A percentile compares a stretch with the other conserved stretches of the same genome.
phyloP scores from a whole-genome alignment of 169 alveolate species.

The Cyclospora cayetanensis region DNA sequence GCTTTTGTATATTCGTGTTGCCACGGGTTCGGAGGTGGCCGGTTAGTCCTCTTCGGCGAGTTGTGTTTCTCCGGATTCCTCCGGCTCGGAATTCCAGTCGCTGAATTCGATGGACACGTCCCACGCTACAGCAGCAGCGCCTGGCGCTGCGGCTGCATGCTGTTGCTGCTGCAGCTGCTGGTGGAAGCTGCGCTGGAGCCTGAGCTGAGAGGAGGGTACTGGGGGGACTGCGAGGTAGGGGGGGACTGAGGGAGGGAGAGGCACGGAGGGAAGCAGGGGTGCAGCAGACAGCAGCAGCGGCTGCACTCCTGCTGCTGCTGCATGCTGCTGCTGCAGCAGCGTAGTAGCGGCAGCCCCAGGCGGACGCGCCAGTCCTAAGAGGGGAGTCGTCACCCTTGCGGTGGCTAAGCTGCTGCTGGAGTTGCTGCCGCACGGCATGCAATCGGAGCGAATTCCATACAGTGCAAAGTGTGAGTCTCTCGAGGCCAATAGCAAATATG shows the following conservation, averaged over 20 bases:
- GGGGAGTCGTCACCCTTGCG: neutral
- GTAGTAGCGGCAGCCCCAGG: neutral
- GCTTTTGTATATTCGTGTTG: too few species aligned
- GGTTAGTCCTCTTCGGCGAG: neutral
- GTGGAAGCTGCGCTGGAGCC: conserved; percentile 26
- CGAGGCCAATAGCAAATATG: neutral
- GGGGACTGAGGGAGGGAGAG: conserved; percentile 8
- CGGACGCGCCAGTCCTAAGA: neutral
- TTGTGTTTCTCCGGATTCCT: neutral
- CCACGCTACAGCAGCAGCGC: neutral
- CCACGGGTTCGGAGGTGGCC: too few species aligned
- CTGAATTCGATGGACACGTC: neutral
- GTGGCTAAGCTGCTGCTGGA: neutral
- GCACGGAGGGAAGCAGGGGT: conserved; percentile 17
- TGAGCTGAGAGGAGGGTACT: neutral
- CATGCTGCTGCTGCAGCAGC: conserved; percentile 30
- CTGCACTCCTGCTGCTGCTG: neutral
- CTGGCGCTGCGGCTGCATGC: neutral
- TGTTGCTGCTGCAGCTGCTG: conserved; percentile 20
- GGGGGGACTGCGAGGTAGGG: conserved; percentile 8
- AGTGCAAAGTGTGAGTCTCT: neutral
- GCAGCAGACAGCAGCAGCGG: neutral
- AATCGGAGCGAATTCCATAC: neutral
- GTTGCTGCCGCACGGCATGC: neutral
- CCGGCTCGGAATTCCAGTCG: conserved; percentile 1